Evolutionary conservation across 2,329 filamentous ascomycete species (phyloP).

Genomic region (Tolypocladium inflatum): DNA sequence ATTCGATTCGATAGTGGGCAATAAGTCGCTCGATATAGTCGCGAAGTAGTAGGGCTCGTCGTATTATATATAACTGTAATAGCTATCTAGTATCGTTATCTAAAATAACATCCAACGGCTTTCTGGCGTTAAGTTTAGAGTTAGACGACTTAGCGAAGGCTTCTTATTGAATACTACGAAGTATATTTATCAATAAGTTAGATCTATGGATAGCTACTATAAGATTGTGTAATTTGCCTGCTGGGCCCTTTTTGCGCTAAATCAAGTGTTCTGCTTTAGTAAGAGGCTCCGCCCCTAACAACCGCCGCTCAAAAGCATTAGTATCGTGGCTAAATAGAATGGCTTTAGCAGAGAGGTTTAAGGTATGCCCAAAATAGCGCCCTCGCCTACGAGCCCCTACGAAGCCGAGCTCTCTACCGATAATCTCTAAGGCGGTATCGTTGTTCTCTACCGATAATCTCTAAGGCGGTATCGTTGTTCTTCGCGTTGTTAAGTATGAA

Average conservation of each 20-base stretch:
- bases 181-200: constrained; percentile 2
- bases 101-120: constrained; percentile 5
- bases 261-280: background rate
- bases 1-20: background rate
- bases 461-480: constrained; percentile 4
- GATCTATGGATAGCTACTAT: constrained; percentile 1
- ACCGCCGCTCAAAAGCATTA: background rate
- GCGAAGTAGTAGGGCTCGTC: constrained; percentile 2
- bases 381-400: background rate
- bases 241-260: constrained; percentile 1
- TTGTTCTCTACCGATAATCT: constrained; percentile 2
- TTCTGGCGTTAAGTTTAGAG: constrained; percentile 1
- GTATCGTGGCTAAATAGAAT: background rate
- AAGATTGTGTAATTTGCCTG: constrained; percentile 1
- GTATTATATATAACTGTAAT: constrained; percentile 8
- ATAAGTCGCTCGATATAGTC: background rate
- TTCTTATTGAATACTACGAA: background rate
- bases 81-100: constrained; percentile 9
- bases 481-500: constrained; percentile 4
- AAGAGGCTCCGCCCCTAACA: background rate
- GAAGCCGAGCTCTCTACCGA: constrained; percentile 1
- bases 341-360: background rate
- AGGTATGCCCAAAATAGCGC: background rate
- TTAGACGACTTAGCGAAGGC: constrained; percentile 1
- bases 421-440: constrained; percentile 1